These are phyloP conservation scores for Sedum album DNA, from an alignment of 164 flowering plant genomes.

Conservation along the genomic window DNA sequence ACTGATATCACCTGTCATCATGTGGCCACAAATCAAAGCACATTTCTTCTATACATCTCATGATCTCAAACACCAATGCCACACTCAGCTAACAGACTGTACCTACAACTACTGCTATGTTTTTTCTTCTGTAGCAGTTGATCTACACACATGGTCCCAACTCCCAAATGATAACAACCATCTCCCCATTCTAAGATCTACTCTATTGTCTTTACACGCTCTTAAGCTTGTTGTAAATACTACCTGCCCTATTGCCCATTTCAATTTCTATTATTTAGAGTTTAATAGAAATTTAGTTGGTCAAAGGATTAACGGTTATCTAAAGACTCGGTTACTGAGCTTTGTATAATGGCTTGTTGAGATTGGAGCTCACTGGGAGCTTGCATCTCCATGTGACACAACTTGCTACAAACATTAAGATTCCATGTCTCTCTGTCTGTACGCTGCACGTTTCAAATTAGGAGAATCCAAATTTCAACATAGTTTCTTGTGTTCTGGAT, in stretches of 20 bases:
- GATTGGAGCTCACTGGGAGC: background rate
- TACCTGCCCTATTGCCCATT: background rate
- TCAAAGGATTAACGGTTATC: background rate
- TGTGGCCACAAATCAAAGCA: slow-evolving; percentile 4
- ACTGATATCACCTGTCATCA: background rate
- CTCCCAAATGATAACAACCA: background rate
- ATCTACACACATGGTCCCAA: slow-evolving; percentile 4
- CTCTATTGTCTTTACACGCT: background rate
- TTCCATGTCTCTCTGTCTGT: background rate
- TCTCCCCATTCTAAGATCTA: background rate
- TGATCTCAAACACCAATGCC: background rate
- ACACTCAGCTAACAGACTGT: background rate
- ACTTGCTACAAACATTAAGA: slow-evolving; percentile 5
- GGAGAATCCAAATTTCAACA: background rate
- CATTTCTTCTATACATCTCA: background rate
- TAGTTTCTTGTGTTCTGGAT: background rate
- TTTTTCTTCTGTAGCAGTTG: background rate
- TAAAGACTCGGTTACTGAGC: background rate
- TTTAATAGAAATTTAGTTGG: too few relatives aligned
- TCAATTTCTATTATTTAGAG: background rate
- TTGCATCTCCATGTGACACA: background rate
- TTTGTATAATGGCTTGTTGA: background rate
- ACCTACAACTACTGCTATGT: background rate
- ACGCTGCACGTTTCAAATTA: background rate
- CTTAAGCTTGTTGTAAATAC: background rate